These are phyloP conservation scores for Ascochyta koolunga DNA, from an alignment of 2,329 filamentous ascomycete species.

Conservation along the genomic window DNA sequence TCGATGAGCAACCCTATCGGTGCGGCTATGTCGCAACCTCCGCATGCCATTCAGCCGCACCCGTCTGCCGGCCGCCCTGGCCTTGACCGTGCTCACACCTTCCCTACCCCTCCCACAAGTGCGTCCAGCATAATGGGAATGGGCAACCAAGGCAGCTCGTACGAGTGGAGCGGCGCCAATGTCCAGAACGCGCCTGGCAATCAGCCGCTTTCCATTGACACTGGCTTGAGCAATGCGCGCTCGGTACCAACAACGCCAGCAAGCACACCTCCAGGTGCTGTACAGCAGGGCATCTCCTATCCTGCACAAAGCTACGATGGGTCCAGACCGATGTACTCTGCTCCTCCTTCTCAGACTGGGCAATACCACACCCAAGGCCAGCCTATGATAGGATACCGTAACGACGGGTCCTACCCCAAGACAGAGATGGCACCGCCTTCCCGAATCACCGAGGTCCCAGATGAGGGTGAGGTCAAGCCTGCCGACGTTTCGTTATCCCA, in stretches of 20 bases:
- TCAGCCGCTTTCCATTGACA: conserved; percentile 82
- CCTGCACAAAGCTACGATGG: conserved; percentile 76
- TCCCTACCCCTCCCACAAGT: conserved; percentile 91
- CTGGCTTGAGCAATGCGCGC: conserved; percentile 75
- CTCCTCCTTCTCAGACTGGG: conserved; percentile 67
- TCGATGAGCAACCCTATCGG: conserved; percentile 67
- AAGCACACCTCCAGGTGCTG: conserved; percentile 81
- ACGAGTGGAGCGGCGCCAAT: conserved; percentile 72
- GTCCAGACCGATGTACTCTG: conserved; percentile 79
- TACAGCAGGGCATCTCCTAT: conserved; percentile 83
- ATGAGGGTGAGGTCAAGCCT: conserved; percentile 68
- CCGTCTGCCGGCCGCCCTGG: conserved; percentile 68
- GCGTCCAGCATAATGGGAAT: conserved; percentile 85
- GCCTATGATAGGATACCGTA: conserved; percentile 67
- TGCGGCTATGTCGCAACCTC: conserved; percentile 68
- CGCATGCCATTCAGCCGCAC: conserved; percentile 67
- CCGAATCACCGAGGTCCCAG: conserved; percentile 64
- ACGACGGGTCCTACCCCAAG: conserved; percentile 67
- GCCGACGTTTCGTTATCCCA: conserved; percentile 63
- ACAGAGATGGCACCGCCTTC: conserved; percentile 87
- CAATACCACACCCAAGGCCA: conserved; percentile 71
- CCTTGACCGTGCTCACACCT: conserved; percentile 82
- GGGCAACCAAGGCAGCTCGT: conserved; percentile 73
- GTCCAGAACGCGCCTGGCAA: conserved; percentile 59
- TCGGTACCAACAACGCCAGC: conserved; percentile 92